These are phyloP conservation scores for Coemansia asiatica DNA, from an alignment of 192 early-diverging fungal genomes.

Conservation along the genomic window DNA sequence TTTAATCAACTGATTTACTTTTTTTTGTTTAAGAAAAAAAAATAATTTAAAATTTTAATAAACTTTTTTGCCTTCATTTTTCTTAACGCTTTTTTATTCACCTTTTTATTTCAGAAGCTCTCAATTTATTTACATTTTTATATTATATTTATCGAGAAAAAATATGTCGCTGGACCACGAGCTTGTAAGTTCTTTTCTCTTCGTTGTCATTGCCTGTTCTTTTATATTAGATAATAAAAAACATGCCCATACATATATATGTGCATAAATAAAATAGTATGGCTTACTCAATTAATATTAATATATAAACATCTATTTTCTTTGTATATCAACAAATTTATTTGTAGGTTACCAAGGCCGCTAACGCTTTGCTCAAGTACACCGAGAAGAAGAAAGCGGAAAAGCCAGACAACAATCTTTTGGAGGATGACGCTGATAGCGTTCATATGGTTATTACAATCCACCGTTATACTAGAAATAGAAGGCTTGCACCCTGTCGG, in stretches of 20 bases:
- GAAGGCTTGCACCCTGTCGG: conserved; percentile 64
- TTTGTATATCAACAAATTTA: background rate
- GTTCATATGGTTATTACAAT: conserved; percentile 68
- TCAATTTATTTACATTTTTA: background rate
- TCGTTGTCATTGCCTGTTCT: no score
- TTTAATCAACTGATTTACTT: conserved; percentile 1
- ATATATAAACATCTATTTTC: background rate
- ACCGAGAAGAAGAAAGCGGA: conserved; percentile 25
- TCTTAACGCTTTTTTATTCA: background rate
- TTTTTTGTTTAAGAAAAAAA: conserved; percentile 10
- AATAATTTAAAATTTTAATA: background rate
- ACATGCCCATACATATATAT: no score
- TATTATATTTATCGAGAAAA: conserved; percentile 1
- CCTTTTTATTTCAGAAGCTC: conserved; percentile 10
- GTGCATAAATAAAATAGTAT: no score
- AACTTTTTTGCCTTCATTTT: conserved; percentile 3
- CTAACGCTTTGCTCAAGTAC: conserved; percentile 37
- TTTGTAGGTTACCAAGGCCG: conserved; percentile 44
- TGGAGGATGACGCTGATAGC: conserved; percentile 55
- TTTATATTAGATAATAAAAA: no score
- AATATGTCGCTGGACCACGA: conserved; percentile 44
- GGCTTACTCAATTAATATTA: no score
- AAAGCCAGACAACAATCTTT: conserved; percentile 54
- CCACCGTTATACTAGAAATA: conserved; percentile 65
- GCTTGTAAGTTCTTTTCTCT: conserved; percentile 32